These are phyloP conservation scores for Bolboschoenoplectus hybrid DNA, from an alignment of 202 grass and related monocot species.

Conservation along the genomic window DNA sequence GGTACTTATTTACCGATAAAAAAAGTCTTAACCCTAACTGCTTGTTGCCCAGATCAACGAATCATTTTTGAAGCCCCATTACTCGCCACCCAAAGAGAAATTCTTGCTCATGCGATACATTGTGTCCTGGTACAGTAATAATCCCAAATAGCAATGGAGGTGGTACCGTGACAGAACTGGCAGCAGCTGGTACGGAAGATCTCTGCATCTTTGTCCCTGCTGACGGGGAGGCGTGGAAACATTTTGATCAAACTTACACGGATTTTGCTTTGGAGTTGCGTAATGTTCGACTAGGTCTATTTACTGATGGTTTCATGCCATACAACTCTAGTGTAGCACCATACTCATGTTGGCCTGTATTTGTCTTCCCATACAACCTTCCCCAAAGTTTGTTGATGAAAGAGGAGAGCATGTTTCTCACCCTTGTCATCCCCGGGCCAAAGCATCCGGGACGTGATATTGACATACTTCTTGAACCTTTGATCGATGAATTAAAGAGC, in stretches of 20 bases:
- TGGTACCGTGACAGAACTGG: too few species aligned
- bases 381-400: background rate
- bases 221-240: conserved; percentile 27
- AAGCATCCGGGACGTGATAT: background rate
- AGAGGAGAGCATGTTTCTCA: conserved; percentile 8
- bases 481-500: background rate
- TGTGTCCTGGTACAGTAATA: too few species aligned
- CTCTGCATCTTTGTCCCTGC: background rate
- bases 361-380: conserved; percentile 21
- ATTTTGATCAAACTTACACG: conserved; percentile 4
- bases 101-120: too few species aligned
- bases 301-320: conserved; percentile 8
- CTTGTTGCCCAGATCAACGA: too few species aligned
- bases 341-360: conserved; percentile 31
- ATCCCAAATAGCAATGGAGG: too few species aligned
- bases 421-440: background rate
- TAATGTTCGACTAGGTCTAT: background rate
- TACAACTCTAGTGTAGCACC: background rate
- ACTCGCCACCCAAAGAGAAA: too few species aligned
- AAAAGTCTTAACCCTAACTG: too few species aligned
- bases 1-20: too few species aligned
- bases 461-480: conserved; percentile 10
- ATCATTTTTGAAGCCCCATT: too few species aligned
- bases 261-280: background rate
- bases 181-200: too few species aligned